A percentile compares a stretch with the other conserved stretches of the same genome.
phyloP scores from a whole-genome alignment of 441 rosid genomes.

The Erodium chrysanthum region DNA sequence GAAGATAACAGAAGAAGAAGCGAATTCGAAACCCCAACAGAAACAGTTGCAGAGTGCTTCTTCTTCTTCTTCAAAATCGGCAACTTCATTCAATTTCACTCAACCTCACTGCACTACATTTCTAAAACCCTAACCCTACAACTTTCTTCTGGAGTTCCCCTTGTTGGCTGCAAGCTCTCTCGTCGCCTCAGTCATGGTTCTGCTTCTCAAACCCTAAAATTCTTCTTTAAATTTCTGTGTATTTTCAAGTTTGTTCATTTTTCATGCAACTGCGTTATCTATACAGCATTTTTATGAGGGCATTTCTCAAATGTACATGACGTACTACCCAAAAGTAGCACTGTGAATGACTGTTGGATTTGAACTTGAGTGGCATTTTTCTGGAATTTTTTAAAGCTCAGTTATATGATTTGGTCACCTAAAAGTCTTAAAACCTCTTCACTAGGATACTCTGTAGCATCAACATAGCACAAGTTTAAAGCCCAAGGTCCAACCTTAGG shows the following conservation, averaged over 20 bases:
- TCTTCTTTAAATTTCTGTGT: background rate
- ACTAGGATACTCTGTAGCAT: too few species aligned
- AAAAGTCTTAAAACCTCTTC: too few species aligned
- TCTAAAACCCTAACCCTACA: conserved; percentile 6
- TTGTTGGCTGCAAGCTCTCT: conserved; percentile 1
- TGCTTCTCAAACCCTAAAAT: conserved; percentile 11
- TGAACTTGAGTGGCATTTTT: background rate
- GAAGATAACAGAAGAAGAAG: background rate
- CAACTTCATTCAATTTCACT: background rate
- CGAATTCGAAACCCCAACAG: background rate
- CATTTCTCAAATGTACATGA: background rate
- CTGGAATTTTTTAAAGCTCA: background rate
- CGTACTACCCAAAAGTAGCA: conserved; percentile 7
- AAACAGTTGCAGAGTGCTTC: background rate
- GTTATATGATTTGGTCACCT: background rate
- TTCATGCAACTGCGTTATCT: background rate
- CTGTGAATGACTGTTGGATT: background rate
- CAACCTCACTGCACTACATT: background rate
- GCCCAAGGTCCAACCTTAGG: too few species aligned
- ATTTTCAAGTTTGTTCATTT: background rate
- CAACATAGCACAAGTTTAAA: too few species aligned
- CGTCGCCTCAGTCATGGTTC: conserved; percentile 14
- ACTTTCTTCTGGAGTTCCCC: background rate
- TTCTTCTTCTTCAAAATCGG: background rate
- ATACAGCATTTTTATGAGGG: background rate